Percentiles rank a stretch among this genome's conserved stretches.
phyloP scores from a whole-genome alignment of 2,329 filamentous ascomycete genomes.

The Hymenoscyphus linearis region DNA sequence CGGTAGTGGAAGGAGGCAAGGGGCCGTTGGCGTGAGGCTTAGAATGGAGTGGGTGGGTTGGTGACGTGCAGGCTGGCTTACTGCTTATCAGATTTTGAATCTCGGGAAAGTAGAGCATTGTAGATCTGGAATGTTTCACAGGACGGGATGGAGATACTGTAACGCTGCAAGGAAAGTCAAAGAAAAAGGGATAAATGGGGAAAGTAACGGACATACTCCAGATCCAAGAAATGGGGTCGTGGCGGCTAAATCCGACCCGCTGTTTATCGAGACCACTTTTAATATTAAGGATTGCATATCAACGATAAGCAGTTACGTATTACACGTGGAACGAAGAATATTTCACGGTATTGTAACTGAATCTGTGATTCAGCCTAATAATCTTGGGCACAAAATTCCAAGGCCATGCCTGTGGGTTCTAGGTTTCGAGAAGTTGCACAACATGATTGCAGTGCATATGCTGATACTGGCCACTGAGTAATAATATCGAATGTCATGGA shows the following conservation, averaged over 20 bases:
- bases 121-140: background rate
- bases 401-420: background rate
- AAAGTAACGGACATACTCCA: background rate
- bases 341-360: too few species aligned
- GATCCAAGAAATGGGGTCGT: background rate
- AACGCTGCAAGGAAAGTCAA: background rate
- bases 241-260: background rate
- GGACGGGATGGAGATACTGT: background rate
- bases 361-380: background rate
- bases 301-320: background rate
- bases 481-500: background rate
- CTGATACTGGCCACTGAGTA: background rate
- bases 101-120: background rate
- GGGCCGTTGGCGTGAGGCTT: background rate
- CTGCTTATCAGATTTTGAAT: background rate
- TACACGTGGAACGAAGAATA: background rate
- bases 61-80: background rate
- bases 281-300: background rate
- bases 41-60: background rate
- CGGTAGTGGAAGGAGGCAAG: background rate
- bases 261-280: background rate
- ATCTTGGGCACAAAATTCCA: background rate
- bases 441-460: background rate
- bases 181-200: background rate
- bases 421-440: constrained; percentile 3